Percentiles rank a stretch among this genome's conserved stretches.
Evolutionary conservation across 2,329 filamentous ascomycete species (phyloP).

Genomic region (Byssoonygena ceratinophila): DNA sequence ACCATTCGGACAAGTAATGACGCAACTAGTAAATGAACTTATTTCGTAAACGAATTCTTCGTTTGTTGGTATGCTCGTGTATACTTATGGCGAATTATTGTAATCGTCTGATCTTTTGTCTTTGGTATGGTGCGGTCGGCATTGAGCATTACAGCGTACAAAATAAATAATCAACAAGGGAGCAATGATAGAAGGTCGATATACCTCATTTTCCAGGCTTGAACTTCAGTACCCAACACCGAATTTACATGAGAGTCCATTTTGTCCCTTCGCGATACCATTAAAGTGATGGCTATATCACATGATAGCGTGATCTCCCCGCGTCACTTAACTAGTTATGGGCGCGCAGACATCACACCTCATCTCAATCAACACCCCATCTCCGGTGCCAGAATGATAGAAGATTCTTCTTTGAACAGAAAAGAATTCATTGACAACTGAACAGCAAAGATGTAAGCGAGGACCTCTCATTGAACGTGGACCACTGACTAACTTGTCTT

Average conservation of each 20-base stretch:
- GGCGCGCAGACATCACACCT: conserved; percentile 6
- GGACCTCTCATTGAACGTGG: conserved; percentile 1
- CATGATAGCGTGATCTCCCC: conserved; percentile 8
- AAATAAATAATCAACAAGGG: not conserved
- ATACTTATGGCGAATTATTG: not conserved
- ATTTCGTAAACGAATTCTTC: not conserved
- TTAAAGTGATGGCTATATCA: not conserved
- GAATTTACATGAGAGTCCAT: too few relatives aligned
- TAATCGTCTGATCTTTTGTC: too few relatives aligned
- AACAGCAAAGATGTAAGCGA: conserved; percentile 15
- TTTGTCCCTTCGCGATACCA: too few relatives aligned
- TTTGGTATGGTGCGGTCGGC: too few relatives aligned
- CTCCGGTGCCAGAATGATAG: not conserved
- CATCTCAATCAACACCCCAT: not conserved
- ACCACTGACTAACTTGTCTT: not conserved
- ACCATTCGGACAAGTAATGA: not conserved
- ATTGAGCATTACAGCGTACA: too few relatives aligned
- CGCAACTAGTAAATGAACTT: not conserved
- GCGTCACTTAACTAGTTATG: too few relatives aligned
- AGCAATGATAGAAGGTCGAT: too few relatives aligned
- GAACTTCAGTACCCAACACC: too few relatives aligned
- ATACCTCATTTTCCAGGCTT: too few relatives aligned
- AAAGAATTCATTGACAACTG: not conserved
- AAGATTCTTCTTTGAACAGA: not conserved
- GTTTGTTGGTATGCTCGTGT: not conserved